Percentiles rank a stretch among this genome's conserved stretches.
phyloP scores from a whole-genome alignment of 202 grass and related monocot species.

The Elaeis oleifera region DNA sequence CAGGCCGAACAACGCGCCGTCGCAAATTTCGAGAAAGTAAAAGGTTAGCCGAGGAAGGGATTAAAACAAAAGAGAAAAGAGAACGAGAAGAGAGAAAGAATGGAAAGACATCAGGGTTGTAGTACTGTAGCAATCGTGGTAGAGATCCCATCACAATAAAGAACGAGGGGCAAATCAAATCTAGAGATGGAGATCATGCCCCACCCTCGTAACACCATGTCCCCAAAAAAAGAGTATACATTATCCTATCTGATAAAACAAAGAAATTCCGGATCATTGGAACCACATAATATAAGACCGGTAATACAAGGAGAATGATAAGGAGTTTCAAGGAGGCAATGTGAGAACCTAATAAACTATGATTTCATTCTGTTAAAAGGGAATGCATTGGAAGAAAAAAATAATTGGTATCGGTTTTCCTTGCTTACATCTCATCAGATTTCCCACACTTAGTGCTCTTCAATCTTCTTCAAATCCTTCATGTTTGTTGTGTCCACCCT shows the following conservation, averaged over 20 bases:
- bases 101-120: too few relatives aligned
- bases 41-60: background rate
- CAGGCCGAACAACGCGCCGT: background rate
- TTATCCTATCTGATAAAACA: too few relatives aligned
- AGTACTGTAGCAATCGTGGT: too few relatives aligned
- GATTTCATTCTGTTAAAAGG: background rate
- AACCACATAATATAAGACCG: too few relatives aligned
- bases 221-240: background rate
- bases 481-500: conserved; percentile 89
- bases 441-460: conserved; percentile 47
- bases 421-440: background rate
- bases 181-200: background rate
- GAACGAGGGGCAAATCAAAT: too few relatives aligned
- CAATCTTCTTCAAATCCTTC: conserved; percentile 97
- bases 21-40: conserved; percentile 3
- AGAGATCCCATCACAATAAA: too few relatives aligned
- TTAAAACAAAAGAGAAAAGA: too few relatives aligned
- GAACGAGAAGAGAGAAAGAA: too few relatives aligned
- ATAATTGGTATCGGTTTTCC: background rate
- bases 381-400: background rate
- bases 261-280: too few relatives aligned
- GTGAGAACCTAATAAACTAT: too few relatives aligned
- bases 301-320: too few relatives aligned
- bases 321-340: too few relatives aligned
- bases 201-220: background rate